phyloP scores from a whole-genome alignment of 2,329 filamentous ascomycete genomes.

The Aspergillus chevalieri region DNA sequence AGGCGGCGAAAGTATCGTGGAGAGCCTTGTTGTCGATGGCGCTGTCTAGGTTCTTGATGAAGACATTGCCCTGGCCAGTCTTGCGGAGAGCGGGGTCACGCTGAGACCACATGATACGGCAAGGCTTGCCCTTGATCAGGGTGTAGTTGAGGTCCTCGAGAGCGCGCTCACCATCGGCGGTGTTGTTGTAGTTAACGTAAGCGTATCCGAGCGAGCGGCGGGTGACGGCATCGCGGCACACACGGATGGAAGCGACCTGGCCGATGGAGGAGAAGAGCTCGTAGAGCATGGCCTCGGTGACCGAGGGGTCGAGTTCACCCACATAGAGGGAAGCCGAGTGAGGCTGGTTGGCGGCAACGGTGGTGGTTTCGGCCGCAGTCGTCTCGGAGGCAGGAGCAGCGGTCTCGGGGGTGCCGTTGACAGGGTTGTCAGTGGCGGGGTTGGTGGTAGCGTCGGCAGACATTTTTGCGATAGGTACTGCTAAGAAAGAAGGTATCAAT shows the following conservation, averaged over 20 bases:
- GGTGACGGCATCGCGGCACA: conserved; percentile 98
- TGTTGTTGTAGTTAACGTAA: conserved; percentile 99
- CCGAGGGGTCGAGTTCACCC: conserved; percentile 92
- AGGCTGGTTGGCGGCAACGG: conserved; percentile 67
- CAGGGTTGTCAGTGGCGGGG: conserved; percentile 55
- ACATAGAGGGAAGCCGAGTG: conserved; percentile 98
- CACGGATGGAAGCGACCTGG: conserved; percentile 97
- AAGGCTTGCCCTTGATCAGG: conserved; percentile 95
- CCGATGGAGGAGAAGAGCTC: conserved; percentile 99
- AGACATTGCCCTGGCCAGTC: conserved; percentile 98
- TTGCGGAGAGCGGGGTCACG: conserved; percentile 98
- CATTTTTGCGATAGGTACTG: conserved; percentile 49
- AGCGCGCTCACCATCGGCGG: conserved; percentile 90
- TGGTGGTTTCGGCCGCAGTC: conserved; percentile 41
- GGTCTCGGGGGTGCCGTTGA: conserved; percentile 55
- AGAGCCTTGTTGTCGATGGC: conserved; percentile 99
- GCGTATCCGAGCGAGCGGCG: conserved; percentile 97
- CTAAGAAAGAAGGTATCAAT: neutral
- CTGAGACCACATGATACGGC: conserved; percentile 99
- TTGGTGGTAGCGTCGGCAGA: conserved; percentile 71
- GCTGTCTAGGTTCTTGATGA: conserved; percentile 99
- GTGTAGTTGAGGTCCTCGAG: conserved; percentile 99
- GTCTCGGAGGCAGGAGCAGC: conserved; percentile 45
- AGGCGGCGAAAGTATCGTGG: conserved; percentile 97
- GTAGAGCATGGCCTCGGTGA: conserved; percentile 99